A percentile compares a stretch with the other conserved stretches of the same genome.
phyloP scores from a whole-genome alignment of 31 red algal species.

The Asparagopsis taxiformis region DNA sequence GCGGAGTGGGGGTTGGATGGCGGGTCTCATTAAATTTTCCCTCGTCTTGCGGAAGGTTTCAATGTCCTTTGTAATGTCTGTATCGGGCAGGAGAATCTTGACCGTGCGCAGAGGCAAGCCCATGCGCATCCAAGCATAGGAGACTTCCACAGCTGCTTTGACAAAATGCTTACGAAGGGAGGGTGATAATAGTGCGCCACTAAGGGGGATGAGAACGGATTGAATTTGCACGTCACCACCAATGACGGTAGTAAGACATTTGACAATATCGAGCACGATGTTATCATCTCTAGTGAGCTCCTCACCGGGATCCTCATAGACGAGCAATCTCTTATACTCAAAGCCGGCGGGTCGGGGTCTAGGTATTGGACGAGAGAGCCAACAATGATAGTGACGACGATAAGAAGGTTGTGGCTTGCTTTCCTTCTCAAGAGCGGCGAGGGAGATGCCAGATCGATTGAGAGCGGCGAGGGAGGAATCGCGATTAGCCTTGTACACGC shows the following conservation, averaged over 20 bases:
- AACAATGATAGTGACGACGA: slow-evolving; percentile 83
- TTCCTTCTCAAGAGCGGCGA: slow-evolving; percentile 71
- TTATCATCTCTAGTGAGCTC: slow-evolving; percentile 82
- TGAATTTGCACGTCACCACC: slow-evolving; percentile 83
- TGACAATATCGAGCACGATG: slow-evolving; percentile 84
- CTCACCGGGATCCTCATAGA: slow-evolving; percentile 87
- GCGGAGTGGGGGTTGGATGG: slow-evolving; percentile 19
- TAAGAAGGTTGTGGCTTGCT: slow-evolving; percentile 79
- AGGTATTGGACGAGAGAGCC: slow-evolving; percentile 63
- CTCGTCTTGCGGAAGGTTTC: slow-evolving; percentile 57
- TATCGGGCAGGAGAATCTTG: slow-evolving; percentile 86
- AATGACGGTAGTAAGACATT: slow-evolving; percentile 83
- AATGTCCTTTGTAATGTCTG: slow-evolving; percentile 84
- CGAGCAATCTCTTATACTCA: slow-evolving; percentile 87
- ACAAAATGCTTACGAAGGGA: slow-evolving; percentile 82
- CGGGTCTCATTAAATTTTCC: slow-evolving; percentile 20
- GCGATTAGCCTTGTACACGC: slow-evolving; percentile 79
- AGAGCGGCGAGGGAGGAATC: slow-evolving; percentile 75
- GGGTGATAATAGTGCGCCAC: slow-evolving; percentile 69
- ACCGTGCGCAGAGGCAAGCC: slow-evolving; percentile 83
- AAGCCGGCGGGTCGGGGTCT: slow-evolving; percentile 76
- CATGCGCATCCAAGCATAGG: slow-evolving; percentile 88
- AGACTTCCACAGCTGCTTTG: slow-evolving; percentile 75
- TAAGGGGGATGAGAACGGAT: slow-evolving; percentile 70
- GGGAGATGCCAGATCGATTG: slow-evolving; percentile 64